Evolutionary conservation across 169 alveolate genomes (phyloP), one percentile per base, ranked within the genome.

Genomic region (Cryptosporidium viatorum): DNA sequence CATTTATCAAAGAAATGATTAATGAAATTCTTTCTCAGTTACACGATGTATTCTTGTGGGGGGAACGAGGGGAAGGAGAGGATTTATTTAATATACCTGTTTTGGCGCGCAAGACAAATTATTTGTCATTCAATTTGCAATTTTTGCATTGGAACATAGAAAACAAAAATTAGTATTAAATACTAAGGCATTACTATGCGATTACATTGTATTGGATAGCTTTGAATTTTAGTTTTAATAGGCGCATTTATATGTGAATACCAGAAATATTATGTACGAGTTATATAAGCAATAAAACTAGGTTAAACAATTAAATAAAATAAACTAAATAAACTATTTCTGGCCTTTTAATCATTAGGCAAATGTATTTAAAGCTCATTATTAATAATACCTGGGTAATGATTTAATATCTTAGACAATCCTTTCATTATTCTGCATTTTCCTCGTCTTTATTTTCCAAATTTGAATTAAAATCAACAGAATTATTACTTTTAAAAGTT

Each of bases 81-180:
- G 48, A 29, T 65, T 16, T 31, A 65, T 65, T 31, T 8, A 65
- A 14, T 33, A 10, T 21, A 37, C 67, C 67, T n/a, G 23, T 21
- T 65, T 65, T 65, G 71, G 71, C 71, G 71, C 71, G 52, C 18
- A 37, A 65, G 71, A 65, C 71, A 65, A 65, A 26, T 55, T 23
- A 37, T 55, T 9, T 55, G 35, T 55, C 35, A 55, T 3, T 8
- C 18, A 55, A 21, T 3, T 55, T 55, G 67, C 35, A 55, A 21
- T 26, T 55, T 14, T 16, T 55, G 35, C 67, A 55, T 55, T 37
- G 35, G 7, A 55, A 55, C 23, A 14, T 5, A 55, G 18, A 14
- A 16, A 8, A 8, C 55, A 48, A 48, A 48, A 55, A 21, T 2
- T 55, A 55, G 35, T 21, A 23, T 14, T 51, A 55, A 23, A 23